Evolutionary conservation across 495 filamentous ascomycete species (phyloP).

Genomic region (Amniculicola lignicola): DNA sequence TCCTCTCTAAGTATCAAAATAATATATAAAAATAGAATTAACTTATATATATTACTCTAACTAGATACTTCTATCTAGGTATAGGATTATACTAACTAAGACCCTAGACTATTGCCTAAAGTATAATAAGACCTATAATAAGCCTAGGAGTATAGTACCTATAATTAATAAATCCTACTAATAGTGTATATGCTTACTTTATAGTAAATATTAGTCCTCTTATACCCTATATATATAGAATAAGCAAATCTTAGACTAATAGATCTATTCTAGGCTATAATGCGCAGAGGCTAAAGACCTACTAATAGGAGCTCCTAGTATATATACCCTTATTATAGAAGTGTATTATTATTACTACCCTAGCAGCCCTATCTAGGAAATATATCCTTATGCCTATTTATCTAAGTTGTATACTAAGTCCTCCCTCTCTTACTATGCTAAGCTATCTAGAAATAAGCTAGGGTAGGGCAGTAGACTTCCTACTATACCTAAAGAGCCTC

Average conservation of each 20-base stretch:
- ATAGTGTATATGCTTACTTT: neutral
- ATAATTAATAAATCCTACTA: neutral
- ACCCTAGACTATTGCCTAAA: too few species aligned
- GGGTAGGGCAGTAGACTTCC: too few species aligned
- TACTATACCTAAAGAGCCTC: too few species aligned
- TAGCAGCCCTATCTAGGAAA: too few species aligned
- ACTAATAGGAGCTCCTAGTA: neutral
- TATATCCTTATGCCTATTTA: too few species aligned
- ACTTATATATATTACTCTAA: neutral
- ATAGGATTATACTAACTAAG: neutral
- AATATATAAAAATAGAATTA: neutral
- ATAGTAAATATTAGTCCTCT: neutral
- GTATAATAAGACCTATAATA: too few species aligned
- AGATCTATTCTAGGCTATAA: neutral
- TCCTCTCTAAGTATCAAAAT: neutral
- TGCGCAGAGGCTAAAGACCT: neutral
- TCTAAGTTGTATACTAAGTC: neutral
- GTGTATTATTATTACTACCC: neutral
- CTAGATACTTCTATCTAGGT: neutral
- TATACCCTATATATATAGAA: neutral
- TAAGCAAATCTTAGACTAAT: neutral
- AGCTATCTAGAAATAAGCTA: neutral
- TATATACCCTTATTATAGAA: neutral
- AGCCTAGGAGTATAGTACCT: too few species aligned
- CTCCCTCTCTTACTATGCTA: neutral